Conservation (phyloP, 768 basidiomycete species). For the Asterophora parasitica region DNA sequence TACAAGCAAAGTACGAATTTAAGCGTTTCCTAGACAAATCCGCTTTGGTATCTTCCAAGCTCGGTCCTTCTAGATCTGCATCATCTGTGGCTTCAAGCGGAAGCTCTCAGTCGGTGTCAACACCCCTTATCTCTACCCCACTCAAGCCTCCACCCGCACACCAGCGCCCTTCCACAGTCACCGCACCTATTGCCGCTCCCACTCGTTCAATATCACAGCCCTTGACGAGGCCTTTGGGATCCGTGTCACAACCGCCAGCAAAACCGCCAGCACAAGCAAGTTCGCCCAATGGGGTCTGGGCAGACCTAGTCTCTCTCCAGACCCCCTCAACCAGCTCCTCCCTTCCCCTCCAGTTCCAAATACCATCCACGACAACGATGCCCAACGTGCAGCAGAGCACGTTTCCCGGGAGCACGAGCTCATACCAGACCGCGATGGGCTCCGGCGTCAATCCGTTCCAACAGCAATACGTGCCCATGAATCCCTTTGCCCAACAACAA, state of each 20-base stretch:
- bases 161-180: conserved; percentile 17
- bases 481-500: conserved; percentile 24
- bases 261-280: conserved; percentile 18
- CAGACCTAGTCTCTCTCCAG: conserved; percentile 50
- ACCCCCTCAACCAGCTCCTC: conserved; percentile 41
- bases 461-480: conserved; percentile 20
- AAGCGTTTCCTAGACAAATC: conserved; percentile 57
- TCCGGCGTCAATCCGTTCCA: conserved; percentile 25
- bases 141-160: conserved; percentile 9
- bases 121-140: conserved; percentile 20
- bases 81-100: conserved; percentile 21
- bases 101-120: conserved; percentile 18
- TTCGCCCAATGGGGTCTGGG: conserved; percentile 45
- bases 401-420: conserved; percentile 8
- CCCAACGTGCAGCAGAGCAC: conserved; percentile 10
- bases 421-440: conserved; percentile 20
- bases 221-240: conserved; percentile 16
- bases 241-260: conserved; percentile 16
- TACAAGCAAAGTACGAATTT: conserved; percentile 73
- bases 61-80: conserved; percentile 39
- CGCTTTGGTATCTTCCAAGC: conserved; percentile 41
- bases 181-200: conserved; percentile 11
- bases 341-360: conserved; percentile 45
- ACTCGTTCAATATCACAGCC: conserved; percentile 20
- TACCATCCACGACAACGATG: conserved; percentile 6